Percentiles rank a stretch among this genome's conserved stretches.
phyloP scores from a whole-genome alignment of 129 eudicot species.

The Helichrysum umbraculigerum region DNA sequence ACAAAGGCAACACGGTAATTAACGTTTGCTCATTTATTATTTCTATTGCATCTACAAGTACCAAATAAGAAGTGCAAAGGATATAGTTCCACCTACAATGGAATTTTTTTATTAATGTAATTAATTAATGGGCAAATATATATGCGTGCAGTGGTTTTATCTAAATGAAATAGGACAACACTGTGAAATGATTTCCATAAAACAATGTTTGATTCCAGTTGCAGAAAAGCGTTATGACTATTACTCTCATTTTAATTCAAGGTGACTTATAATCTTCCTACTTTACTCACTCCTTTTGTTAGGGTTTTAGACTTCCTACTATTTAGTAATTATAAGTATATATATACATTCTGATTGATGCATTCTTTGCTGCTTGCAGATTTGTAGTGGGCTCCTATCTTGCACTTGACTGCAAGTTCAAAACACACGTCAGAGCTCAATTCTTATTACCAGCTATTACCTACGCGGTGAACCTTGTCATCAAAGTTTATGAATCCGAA shows the following conservation, averaged over 20 bases:
- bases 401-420: not conserved
- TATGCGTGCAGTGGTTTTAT: not conserved
- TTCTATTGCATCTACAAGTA: no score
- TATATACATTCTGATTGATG: no score
- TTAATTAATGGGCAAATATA: no score
- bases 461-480: constrained; percentile 2
- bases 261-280: not conserved
- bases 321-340: no score
- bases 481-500: not conserved
- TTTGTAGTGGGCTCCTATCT: not conserved
- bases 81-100: no score
- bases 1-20: not conserved
- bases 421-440: not conserved
- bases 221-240: not conserved
- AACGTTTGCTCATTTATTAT: not conserved
- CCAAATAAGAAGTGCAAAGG: no score
- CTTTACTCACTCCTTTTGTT: not conserved
- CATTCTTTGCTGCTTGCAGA: not conserved
- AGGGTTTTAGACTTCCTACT: no score
- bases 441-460: not conserved
- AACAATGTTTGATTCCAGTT: not conserved
- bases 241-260: not conserved
- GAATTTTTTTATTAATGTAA: no score
- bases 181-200: not conserved
- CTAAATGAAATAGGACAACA: not conserved